Percentiles rank a stretch among this genome's conserved stretches.
phyloP scores from a whole-genome alignment of 352 stramenopile genomes.

The Aphanomyces invadans region DNA sequence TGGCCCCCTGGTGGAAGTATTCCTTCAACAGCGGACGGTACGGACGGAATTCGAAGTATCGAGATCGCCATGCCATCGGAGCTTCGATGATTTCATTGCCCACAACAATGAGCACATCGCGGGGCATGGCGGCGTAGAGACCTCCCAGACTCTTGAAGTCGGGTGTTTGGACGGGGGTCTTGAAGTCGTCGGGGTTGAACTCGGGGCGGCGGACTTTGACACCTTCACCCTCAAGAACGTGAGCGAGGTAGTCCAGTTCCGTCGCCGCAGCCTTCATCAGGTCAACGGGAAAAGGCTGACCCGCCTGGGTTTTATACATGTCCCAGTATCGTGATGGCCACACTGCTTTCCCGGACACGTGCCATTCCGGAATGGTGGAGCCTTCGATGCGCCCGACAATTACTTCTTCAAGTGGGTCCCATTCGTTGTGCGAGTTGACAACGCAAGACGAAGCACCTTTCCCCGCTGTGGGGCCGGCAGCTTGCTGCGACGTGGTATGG shows the following conservation, averaged over 20 bases:
- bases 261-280: constrained; percentile 63
- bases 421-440: constrained; percentile 89
- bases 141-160: constrained; percentile 80
- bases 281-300: constrained; percentile 66
- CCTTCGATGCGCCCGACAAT: constrained; percentile 85
- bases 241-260: constrained; percentile 80
- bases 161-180: constrained; percentile 62
- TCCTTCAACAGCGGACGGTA: constrained; percentile 86
- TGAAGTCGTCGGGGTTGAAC: constrained; percentile 55
- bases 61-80: constrained; percentile 84
- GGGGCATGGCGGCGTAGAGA: constrained; percentile 84
- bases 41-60: constrained; percentile 86
- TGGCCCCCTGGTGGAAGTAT: constrained; percentile 82
- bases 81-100: constrained; percentile 87
- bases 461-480: neutral
- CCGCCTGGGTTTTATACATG: constrained; percentile 84
- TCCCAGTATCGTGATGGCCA: constrained; percentile 85
- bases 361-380: constrained; percentile 87
- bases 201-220: constrained; percentile 79
- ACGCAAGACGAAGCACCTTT: neutral
- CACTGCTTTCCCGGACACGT: constrained; percentile 83
- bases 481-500: constrained; percentile 1
- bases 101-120: constrained; percentile 84
- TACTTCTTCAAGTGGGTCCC: constrained; percentile 85
- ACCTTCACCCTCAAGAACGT: constrained; percentile 77